Evolutionary conservation across 805 yeast genomes (phyloP), one percentile per base, ranked within the genome.

Genomic region (Lipomyces japonicus): DNA sequence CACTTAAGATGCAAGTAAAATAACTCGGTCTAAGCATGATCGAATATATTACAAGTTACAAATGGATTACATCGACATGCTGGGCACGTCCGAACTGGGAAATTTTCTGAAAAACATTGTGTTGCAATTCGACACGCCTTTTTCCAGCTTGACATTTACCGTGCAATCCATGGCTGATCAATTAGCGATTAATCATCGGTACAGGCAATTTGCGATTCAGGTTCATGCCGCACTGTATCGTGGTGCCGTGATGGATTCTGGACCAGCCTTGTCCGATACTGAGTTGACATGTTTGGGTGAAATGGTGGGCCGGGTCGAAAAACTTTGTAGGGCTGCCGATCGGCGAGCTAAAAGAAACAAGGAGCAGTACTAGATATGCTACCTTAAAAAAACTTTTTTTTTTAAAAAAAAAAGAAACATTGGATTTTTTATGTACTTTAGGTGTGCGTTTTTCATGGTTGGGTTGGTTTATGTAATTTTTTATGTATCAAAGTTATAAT

Each of bases 111-210:
- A 57, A 51, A 57, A 57, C 34, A 48, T 57, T n/a, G 18, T 51
- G 26, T 32, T 34, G 62, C 80, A 23, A 76, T 78, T 61, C 50
- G 75, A 53, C 70, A 77, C 49, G 77, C 81, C 40, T 79, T 80
- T 36, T 73, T 66, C 65, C 72, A 74, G 46, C 55, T 49, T 53
- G 4, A 61, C 55, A 24, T 24, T 36, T 9, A 47, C 52, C 21
- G 42, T 57, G 7, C 43, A 39, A 48, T 28, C 50, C 4, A 28
- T 57, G n/a, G 39, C 43, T 2, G 32, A 31, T 14, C 59, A 46
- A 16, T 25, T 52, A 2, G 39, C 32, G 36, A 14, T 37, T n/a
- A 43, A 30, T 30, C 44, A 44, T n/a, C 45, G 52, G 12, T 57
- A 57, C 26, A 43, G 52, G 52, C 60, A 56, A 26, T 57, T 57